These are phyloP conservation scores for Sporisorium iseilematis-ciliati DNA, from an alignment of 1,284 basidiomycete species.

Conservation along the genomic window DNA sequence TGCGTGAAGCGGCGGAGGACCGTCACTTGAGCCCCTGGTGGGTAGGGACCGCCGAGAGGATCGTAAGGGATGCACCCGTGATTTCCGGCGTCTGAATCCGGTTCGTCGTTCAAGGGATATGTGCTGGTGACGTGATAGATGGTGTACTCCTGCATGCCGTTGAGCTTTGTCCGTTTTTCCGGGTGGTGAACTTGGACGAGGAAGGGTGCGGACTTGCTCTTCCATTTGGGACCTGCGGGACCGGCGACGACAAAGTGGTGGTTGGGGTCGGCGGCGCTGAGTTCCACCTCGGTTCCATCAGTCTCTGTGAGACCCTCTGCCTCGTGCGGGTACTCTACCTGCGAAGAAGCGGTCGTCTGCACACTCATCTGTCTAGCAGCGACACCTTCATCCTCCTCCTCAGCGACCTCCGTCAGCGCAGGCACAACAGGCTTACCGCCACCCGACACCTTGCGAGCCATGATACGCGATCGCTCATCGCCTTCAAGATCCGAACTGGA, in stretches of 20 bases:
- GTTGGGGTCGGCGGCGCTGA: conserved; percentile 21
- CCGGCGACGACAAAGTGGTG: conserved; percentile 80
- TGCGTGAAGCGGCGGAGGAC: conserved; percentile 85
- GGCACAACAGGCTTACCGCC: conserved; percentile 14
- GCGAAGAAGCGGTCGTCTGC: background rate
- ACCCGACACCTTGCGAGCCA: conserved; percentile 42
- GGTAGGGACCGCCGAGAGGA: conserved; percentile 40
- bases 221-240: conserved; percentile 76
- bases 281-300: background rate
- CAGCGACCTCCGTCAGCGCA: conserved; percentile 16
- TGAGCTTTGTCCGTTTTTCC: conserved; percentile 77
- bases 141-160: conserved; percentile 77
- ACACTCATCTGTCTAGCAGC: background rate
- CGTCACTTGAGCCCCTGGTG: conserved; percentile 44
- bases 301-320: background rate
- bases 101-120: conserved; percentile 71
- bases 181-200: conserved; percentile 82
- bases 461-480: conserved; percentile 28
- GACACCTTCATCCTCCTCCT: conserved; percentile 21
- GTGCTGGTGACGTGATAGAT: conserved; percentile 82
- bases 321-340: background rate
- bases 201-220: conserved; percentile 78
- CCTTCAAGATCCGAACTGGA: conserved; percentile 27
- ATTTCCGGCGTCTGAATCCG: background rate
- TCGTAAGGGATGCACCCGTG: conserved; percentile 49